Conservation (phyloP, 2,329 filamentous ascomycete genomes). For the Monosporascus sp. region DNA sequence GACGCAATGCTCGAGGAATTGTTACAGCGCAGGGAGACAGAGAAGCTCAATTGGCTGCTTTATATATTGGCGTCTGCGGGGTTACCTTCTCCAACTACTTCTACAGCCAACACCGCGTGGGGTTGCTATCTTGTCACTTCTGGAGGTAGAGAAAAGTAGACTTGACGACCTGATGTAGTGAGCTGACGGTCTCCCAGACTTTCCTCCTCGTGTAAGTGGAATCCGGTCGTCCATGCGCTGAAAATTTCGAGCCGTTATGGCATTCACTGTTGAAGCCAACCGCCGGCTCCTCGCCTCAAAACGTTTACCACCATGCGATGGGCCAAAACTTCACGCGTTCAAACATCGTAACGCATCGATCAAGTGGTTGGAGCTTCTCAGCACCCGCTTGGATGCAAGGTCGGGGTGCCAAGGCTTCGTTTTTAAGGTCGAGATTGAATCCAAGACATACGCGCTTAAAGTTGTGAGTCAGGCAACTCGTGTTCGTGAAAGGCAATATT, state of each 20-base stretch:
- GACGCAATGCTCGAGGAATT: too few relatives aligned
- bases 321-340: slow-evolving; percentile 1
- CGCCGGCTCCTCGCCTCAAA: background rate
- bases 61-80: too few relatives aligned
- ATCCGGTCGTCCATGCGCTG: background rate
- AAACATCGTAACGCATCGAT: background rate
- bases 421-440: slow-evolving; percentile 5
- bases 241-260: background rate
- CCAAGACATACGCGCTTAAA: slow-evolving; percentile 7
- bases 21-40: too few relatives aligned
- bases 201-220: background rate
- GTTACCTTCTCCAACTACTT: too few relatives aligned
- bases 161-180: too few relatives aligned
- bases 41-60: too few relatives aligned
- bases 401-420: slow-evolving; percentile 5
- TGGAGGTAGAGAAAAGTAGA: too few relatives aligned
- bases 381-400: background rate
- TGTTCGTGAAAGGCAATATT: background rate
- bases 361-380: background rate
- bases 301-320: background rate
- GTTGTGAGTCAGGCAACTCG: slow-evolving; percentile 2
- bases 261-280: background rate
- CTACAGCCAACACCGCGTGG: too few relatives aligned
- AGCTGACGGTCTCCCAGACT: too few relatives aligned
- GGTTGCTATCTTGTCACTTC: too few relatives aligned